Conservation (phyloP, 176 grass and related monocot genomes). For the Bromus sterilis region DNA sequence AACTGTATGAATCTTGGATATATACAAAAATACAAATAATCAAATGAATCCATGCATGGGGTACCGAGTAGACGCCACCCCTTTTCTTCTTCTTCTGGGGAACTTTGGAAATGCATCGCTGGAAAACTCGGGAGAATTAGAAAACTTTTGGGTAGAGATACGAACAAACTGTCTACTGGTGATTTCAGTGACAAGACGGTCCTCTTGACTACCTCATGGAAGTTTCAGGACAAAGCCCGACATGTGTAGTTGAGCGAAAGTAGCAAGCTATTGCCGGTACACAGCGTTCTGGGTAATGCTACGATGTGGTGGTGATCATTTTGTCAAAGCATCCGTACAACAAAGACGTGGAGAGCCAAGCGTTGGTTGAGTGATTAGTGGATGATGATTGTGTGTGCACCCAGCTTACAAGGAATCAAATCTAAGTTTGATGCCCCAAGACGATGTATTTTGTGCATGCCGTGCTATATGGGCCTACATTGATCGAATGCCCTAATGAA, state of each 20-base stretch:
- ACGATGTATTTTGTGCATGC: neutral
- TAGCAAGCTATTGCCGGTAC: slow-evolving; percentile 3
- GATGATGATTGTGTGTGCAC: neutral
- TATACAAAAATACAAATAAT: too few relatives aligned
- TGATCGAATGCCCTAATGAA: too few relatives aligned
- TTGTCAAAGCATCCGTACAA: neutral
- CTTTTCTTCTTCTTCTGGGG: too few relatives aligned
- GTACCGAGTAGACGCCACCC: neutral
- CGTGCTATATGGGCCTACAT: too few relatives aligned
- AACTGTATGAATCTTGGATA: too few relatives aligned
- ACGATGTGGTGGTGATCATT: neutral
- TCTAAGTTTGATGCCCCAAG: neutral
- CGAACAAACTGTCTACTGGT: neutral
- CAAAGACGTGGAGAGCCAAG: neutral
- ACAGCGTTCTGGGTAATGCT: neutral
- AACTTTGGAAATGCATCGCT: neutral
- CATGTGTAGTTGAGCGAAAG: neutral
- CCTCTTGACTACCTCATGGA: slow-evolving; percentile 19
- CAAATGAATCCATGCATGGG: too few relatives aligned
- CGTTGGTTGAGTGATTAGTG: neutral
- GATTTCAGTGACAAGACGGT: slow-evolving; percentile 2
- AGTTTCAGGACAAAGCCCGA: slow-evolving; percentile 12
- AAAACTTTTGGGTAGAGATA: neutral
- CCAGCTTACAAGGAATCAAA: neutral
- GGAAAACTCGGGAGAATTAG: slow-evolving; percentile 6